phyloP scores from a whole-genome alignment of 2,329 filamentous ascomycete species.

The Hypoxylon sp. region DNA sequence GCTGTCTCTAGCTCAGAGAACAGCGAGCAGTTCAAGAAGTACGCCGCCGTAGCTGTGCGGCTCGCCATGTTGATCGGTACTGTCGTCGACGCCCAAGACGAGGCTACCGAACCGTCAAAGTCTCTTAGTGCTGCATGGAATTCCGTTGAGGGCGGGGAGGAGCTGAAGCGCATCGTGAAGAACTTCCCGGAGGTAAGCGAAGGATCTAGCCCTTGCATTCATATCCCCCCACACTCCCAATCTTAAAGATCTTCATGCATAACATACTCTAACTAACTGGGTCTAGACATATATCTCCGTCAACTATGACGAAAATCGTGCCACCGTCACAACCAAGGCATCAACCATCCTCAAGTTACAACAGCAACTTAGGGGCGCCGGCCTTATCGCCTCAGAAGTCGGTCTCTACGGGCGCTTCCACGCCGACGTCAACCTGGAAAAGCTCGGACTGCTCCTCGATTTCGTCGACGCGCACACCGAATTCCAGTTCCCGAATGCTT shows the following conservation, averaged over 20 bases:
- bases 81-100: constrained; percentile 57
- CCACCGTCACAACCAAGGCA: constrained; percentile 55
- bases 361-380: constrained; percentile 48
- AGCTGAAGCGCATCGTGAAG: constrained; percentile 34
- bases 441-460: constrained; percentile 43
- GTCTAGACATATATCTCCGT: constrained; percentile 50
- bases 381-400: constrained; percentile 51
- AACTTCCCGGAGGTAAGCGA: constrained; percentile 36
- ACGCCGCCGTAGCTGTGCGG: constrained; percentile 57
- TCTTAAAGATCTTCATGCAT: background rate
- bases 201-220: background rate
- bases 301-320: constrained; percentile 56
- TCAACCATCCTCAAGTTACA: constrained; percentile 39
- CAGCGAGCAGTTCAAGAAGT: constrained; percentile 51
- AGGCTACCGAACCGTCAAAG: constrained; percentile 35
- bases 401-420: constrained; percentile 55
- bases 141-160: constrained; percentile 41
- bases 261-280: constrained; percentile 11
- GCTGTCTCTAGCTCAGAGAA: constrained; percentile 55
- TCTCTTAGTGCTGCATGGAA: constrained; percentile 49
- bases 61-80: constrained; percentile 58
- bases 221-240: constrained; percentile 5
- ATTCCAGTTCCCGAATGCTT: constrained; percentile 55
- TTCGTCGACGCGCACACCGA: constrained; percentile 49
- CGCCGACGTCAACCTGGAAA: constrained; percentile 35